Conservation (phyloP, 2,329 filamentous ascomycete genomes). For the Xylariaceae sp. region DNA sequence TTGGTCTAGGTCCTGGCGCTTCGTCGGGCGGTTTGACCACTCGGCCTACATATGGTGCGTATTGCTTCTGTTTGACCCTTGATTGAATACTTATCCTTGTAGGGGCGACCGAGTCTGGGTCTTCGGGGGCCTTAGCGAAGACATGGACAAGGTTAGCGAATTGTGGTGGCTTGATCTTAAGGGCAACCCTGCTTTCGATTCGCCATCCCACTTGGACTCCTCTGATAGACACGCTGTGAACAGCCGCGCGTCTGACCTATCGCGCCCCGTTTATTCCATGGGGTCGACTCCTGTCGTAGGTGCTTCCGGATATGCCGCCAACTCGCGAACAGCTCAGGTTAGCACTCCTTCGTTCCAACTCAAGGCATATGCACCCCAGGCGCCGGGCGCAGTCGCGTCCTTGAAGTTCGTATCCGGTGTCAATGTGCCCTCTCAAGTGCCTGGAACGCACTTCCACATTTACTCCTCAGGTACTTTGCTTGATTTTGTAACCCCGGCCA, state of each 20-base stretch:
- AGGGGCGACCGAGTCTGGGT: conserved; percentile 86
- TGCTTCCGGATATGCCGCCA: conserved; percentile 62
- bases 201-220: conserved; percentile 54
- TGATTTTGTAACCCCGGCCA: conserved; percentile 89
- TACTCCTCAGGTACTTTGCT: conserved; percentile 90
- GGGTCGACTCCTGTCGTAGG: conserved; percentile 50
- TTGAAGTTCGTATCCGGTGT: conserved; percentile 85
- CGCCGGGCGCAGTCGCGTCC: conserved; percentile 84
- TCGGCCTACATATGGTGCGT: conserved; percentile 79
- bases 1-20: conserved; percentile 94
- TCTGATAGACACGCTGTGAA: conserved; percentile 45
- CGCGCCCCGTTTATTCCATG: conserved; percentile 50
- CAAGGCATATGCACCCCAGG: conserved; percentile 73
- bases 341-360: conserved; percentile 63
- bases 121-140: conserved; percentile 88
- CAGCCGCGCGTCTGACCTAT: conserved; percentile 45
- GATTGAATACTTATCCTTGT: conserved; percentile 17
- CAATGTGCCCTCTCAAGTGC: conserved; percentile 80
- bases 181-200: conserved; percentile 79
- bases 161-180: conserved; percentile 97
- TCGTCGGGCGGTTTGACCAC: conserved; percentile 92
- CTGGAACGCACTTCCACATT: conserved; percentile 91
- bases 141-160: conserved; percentile 95
- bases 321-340: conserved; percentile 63
- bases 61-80: background rate